Conservation (phyloP, 257 asterid genomes). For the Salvia hispanica region DNA sequence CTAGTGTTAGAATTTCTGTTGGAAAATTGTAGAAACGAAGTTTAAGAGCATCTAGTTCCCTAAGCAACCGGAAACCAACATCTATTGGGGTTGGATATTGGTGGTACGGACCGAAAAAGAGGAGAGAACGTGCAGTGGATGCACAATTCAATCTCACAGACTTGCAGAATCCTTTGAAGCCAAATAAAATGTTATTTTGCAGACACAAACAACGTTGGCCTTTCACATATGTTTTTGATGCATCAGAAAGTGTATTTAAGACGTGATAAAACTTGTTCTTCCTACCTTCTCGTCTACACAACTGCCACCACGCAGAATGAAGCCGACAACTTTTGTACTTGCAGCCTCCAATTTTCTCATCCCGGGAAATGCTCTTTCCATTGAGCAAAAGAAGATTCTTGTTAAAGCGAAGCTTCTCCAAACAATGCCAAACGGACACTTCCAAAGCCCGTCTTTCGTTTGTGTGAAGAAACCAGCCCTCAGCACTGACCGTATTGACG, state of each 20-base stretch:
- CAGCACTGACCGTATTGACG: not conserved
- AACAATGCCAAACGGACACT: not conserved
- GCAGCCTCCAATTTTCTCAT: too few relatives aligned
- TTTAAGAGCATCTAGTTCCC: conserved; percentile 18
- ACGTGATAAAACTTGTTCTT: too few relatives aligned
- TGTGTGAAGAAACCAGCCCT: not conserved
- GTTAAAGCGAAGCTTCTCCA: not conserved
- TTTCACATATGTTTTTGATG: not conserved
- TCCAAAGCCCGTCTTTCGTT: too few relatives aligned
- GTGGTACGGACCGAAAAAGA: too few relatives aligned
- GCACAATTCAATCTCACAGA: not conserved
- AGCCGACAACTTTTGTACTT: not conserved
- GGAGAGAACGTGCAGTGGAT: conserved; percentile 19
- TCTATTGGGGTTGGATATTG: not conserved
- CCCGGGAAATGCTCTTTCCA: too few relatives aligned
- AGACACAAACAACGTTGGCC: conserved; percentile 7
- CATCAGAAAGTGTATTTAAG: too few relatives aligned
- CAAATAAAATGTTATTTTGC: conserved; percentile 1
- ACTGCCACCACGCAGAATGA: conserved; percentile 11
- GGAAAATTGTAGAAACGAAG: conserved; percentile 19
- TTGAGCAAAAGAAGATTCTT: not conserved
- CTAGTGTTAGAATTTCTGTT: not conserved
- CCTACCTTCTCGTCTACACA: not conserved
- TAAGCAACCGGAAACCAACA: conserved; percentile 8
- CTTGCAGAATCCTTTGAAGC: not conserved